These are phyloP conservation scores for Fusarium sublunatum DNA, from an alignment of 2,329 filamentous ascomycete genomes.

Conservation along the genomic window DNA sequence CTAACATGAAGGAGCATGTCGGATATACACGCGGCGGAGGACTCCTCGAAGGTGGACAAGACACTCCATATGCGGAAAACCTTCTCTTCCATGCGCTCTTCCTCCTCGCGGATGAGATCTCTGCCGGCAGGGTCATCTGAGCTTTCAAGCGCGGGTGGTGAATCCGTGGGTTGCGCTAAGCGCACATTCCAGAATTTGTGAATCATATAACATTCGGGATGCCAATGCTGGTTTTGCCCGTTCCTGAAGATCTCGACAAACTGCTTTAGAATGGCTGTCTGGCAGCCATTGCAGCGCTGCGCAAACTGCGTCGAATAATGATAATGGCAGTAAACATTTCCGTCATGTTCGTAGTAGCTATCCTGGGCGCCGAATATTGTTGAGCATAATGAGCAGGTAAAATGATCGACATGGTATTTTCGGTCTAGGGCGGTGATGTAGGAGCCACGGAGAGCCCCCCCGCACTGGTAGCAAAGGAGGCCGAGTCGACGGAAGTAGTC, in stretches of 20 bases:
- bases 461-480: slow-evolving; percentile 90
- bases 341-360: slow-evolving; percentile 98
- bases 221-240: slow-evolving; percentile 98
- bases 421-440: slow-evolving; percentile 98
- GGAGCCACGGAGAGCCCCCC: slow-evolving; percentile 90
- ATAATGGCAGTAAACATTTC: slow-evolving; percentile 96
- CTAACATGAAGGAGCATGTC: slow-evolving; percentile 99
- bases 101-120: slow-evolving; percentile 81
- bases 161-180: slow-evolving; percentile 71
- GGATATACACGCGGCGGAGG: slow-evolving; percentile 96
- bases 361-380: slow-evolving; percentile 99
- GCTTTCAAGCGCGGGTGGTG: slow-evolving; percentile 56
- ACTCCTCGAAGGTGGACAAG: slow-evolving; percentile 95
- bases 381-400: slow-evolving; percentile 95
- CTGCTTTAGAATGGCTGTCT: slow-evolving; percentile 97
- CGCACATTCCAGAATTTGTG: slow-evolving; percentile 99
- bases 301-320: slow-evolving; percentile 99
- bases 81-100: slow-evolving; percentile 97
- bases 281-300: slow-evolving; percentile 94
- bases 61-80: slow-evolving; percentile 99
- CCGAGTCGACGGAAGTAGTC: slow-evolving; percentile 96
- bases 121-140: slow-evolving; percentile 70
- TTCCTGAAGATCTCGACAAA: slow-evolving; percentile 99
- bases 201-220: slow-evolving; percentile 99
- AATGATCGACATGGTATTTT: slow-evolving; percentile 99